These are phyloP conservation scores for Micractinium sp. DNA, from an alignment of 139 green algal species.

Conservation along the genomic window DNA sequence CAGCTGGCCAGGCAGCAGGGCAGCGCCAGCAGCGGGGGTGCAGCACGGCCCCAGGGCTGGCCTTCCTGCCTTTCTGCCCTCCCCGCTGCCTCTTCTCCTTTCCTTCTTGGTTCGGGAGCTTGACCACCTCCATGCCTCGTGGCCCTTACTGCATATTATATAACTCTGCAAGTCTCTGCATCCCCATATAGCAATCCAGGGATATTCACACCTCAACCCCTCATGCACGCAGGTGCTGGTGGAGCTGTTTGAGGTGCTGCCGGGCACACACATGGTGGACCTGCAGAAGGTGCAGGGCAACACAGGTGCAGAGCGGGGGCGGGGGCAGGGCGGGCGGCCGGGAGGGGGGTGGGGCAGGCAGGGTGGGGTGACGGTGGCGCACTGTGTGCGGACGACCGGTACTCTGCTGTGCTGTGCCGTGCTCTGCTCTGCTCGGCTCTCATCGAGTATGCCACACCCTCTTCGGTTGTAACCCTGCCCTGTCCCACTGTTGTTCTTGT, in stretches of 20 bases:
- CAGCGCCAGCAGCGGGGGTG: not conserved
- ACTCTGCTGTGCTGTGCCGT: no score
- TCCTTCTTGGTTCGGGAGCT: not conserved
- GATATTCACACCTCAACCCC: no score
- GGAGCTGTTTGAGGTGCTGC: constrained; percentile 48
- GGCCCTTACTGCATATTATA: no score
- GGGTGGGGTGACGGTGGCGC: no score
- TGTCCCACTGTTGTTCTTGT: not conserved
- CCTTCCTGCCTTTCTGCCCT: not conserved
- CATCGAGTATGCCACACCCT: not conserved
- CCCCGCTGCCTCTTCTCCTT: not conserved
- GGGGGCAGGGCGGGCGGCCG: not conserved
- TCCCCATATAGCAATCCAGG: no score
- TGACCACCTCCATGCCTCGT: no score
- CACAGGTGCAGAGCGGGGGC: constrained; percentile 5
- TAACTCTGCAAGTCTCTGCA: no score
- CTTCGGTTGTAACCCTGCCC: not conserved
- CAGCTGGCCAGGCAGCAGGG: no score
- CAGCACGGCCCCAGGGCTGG: not conserved
- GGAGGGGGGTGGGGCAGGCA: no score
- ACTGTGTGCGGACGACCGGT: no score
- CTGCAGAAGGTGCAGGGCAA: constrained; percentile 46
- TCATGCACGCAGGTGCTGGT: constrained; percentile 14
- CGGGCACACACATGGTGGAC: constrained; percentile 50
- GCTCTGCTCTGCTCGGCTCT: not conserved